A percentile compares a stretch with the other conserved stretches of the same genome.
These are phyloP conservation scores for Psilocybe subaeruginosa DNA, from an alignment of 768 basidiomycete genomes.

Conservation along the genomic window DNA sequence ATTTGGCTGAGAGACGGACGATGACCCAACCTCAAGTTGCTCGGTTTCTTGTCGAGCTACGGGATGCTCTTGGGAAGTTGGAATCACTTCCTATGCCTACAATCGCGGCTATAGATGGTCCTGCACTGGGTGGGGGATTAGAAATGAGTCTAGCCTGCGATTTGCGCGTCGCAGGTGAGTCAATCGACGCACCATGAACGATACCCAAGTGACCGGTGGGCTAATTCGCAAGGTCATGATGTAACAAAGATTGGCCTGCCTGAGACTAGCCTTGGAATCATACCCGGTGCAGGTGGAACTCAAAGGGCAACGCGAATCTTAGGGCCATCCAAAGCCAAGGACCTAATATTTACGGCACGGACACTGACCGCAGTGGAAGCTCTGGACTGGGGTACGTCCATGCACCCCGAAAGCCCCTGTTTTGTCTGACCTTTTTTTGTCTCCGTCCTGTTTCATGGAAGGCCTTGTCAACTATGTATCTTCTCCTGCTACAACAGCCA, in stretches of 20 bases:
- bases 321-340: slow-evolving; percentile 81
- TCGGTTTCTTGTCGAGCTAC: slow-evolving; percentile 77
- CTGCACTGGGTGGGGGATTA: slow-evolving; percentile 91
- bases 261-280: slow-evolving; percentile 78
- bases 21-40: slow-evolving; percentile 79
- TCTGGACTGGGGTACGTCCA: slow-evolving; percentile 61
- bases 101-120: slow-evolving; percentile 91
- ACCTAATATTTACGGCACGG: slow-evolving; percentile 83
- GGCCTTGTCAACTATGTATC: slow-evolving; percentile 86
- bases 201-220: background rate
- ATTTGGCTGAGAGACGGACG: slow-evolving; percentile 80
- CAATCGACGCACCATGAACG: background rate
- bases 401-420: background rate
- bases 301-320: slow-evolving; percentile 80
- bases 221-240: slow-evolving; percentile 43
- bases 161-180: slow-evolving; percentile 83
- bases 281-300: slow-evolving; percentile 90
- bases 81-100: slow-evolving; percentile 87
- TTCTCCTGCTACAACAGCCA: slow-evolving; percentile 56
- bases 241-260: slow-evolving; percentile 90
- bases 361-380: slow-evolving; percentile 70
- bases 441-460: slow-evolving; percentile 31
- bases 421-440: slow-evolving; percentile 6
- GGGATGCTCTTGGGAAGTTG: slow-evolving; percentile 72
- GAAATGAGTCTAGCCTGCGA: slow-evolving; percentile 91